Evolutionary conservation across 208 protist genomes (phyloP).

Genomic region (Leishmania amazonensis): DNA sequence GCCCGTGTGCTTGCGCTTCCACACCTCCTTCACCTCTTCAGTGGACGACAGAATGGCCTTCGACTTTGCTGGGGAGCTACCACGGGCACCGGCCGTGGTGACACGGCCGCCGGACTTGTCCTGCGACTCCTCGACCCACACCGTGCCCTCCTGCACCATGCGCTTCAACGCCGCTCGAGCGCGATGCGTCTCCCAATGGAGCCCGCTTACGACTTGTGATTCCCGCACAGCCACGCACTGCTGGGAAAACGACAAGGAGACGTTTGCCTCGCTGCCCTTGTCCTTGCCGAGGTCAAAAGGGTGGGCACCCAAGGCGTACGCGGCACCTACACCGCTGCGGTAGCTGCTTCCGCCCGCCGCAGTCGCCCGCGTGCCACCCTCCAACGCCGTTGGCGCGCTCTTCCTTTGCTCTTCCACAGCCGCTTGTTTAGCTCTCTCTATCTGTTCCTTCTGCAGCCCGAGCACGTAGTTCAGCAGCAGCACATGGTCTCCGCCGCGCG

Average conservation of each 20-base stretch:
- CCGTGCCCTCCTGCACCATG: conserved; percentile 78
- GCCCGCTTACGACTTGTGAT: conserved; percentile 36
- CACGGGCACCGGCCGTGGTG: neutral
- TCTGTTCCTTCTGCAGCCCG: conserved; percentile 41
- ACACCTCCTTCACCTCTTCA: conserved; percentile 33
- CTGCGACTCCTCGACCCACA: conserved; percentile 69
- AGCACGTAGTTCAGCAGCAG: conserved; percentile 69
- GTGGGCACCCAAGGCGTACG: conserved; percentile 56
- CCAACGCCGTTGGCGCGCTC: neutral
- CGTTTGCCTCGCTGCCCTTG: neutral
- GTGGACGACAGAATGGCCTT: conserved; percentile 12
- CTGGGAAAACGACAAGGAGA: conserved; percentile 35
- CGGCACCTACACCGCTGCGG: conserved; percentile 41
- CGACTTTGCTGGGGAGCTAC: neutral
- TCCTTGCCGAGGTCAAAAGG: conserved; percentile 29
- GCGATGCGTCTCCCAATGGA: conserved; percentile 75
- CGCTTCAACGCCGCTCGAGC: conserved; percentile 56
- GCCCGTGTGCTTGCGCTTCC: conserved; percentile 12
- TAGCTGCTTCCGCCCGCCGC: neutral
- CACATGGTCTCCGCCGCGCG: conserved; percentile 56
- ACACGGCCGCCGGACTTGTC: neutral
- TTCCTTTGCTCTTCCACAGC: neutral
- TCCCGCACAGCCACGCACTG: conserved; percentile 64
- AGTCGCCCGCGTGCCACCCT: neutral
- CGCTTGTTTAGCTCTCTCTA: conserved; percentile 27